Base-by-base conservation (phyloP, 1,284 basidiomycete species). In the Malassezia pachydermatis region DNA sequence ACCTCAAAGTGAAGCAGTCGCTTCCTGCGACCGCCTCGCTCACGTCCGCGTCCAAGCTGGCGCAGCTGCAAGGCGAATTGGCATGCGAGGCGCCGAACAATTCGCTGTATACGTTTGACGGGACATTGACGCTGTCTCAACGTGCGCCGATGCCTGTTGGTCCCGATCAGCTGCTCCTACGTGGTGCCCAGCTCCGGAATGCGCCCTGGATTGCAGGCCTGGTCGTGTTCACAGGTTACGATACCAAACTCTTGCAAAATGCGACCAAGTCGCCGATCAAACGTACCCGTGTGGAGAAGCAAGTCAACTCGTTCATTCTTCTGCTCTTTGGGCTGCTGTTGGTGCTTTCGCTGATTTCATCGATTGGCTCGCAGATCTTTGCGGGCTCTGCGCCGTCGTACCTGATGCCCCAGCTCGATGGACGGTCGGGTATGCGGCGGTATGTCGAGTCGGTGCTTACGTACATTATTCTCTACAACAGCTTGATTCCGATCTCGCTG, bases 381-480 rank as follows among this genome's bases (percentile, higher is more conserved):
- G 60, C 63, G 50, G 45, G 60, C 4, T 24, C 34, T 41, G 53
- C 61, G 40, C 67, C 69, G 60, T 32, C 59, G 51, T 70, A 70
- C 44, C 58, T 67, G 10, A 41, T 65, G 45, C 56, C 65, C 25
- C 38, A 47, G 40, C 57, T 65, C 8, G 61, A 75, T 74, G 41
- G 43, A 28, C 59, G 60, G 38, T 45, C 57, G 24, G 57, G 55
- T 42, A 60, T 62, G 30, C 46, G 63, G 62, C 78, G 58, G 27
- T 76, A 73, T 51, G 59, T 73, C 51, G 70, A 75, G 84, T 92
- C 96, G 72, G 88, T 98, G 53, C 77, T 98, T 38, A 98, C 94
- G 1, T 99, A 96, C 75, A 88, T 98, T 74, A 95, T 98, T 72
- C 79, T 95, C 32, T 95, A 96, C 78, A 98, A 96, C 78, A 98